Conservation (phyloP, 2,329 filamentous ascomycete genomes). For the Pseudogymnoascus sp. region DNA sequence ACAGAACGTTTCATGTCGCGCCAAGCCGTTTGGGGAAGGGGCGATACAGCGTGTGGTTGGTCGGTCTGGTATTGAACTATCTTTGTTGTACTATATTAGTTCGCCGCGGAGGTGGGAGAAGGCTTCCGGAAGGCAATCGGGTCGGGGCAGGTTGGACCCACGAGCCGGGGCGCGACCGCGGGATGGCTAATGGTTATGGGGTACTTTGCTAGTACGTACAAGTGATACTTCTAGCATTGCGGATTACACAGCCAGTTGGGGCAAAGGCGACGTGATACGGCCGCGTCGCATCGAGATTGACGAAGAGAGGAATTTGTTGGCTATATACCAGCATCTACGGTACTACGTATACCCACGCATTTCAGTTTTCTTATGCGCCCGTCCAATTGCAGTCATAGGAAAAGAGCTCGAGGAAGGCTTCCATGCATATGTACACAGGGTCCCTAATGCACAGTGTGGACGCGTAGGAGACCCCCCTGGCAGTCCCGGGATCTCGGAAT, state of each 20-base stretch:
- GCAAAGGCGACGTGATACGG: not conserved
- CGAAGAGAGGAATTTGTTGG: not conserved
- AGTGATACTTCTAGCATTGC: not conserved
- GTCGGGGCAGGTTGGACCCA: not conserved
- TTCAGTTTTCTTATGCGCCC: not conserved
- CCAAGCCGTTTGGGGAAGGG: slow-evolving; percentile 5
- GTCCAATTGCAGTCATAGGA: not conserved
- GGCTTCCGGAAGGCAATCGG: slow-evolving; percentile 1
- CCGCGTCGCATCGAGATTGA: not conserved
- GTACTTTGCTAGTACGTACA: not conserved
- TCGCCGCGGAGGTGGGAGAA: not conserved
- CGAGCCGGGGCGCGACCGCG: slow-evolving; percentile 7
- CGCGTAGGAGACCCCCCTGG: not conserved
- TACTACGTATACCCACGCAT: not conserved
- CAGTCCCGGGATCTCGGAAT: slow-evolving; percentile 1
- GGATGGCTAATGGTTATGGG: slow-evolving; percentile 4
- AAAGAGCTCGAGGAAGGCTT: not conserved
- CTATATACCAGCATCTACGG: not conserved
- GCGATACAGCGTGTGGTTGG: not conserved
- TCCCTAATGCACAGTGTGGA: slow-evolving; percentile 2
- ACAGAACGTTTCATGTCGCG: not conserved
- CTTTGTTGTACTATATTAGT: slow-evolving; percentile 2
- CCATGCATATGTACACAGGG: slow-evolving; percentile 8
- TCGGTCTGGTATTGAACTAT: not conserved
- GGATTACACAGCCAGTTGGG: not conserved